A percentile compares a stretch with the other conserved stretches of the same genome.
These are phyloP conservation scores for Onygenales sp. DNA, from an alignment of 2,329 filamentous ascomycete species.

Conservation along the genomic window DNA sequence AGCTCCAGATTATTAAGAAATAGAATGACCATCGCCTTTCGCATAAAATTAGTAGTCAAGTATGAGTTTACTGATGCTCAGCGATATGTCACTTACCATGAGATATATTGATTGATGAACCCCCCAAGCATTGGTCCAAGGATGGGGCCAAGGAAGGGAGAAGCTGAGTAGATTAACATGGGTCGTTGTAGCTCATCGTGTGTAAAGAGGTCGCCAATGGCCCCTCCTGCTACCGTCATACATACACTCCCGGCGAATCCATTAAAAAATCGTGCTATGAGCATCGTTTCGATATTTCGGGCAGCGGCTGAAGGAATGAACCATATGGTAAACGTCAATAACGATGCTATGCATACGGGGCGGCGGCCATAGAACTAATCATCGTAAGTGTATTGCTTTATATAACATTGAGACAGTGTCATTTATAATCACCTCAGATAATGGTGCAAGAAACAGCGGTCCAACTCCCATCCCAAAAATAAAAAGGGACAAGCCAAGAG, in stretches of 20 bases:
- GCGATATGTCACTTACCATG: slow-evolving; percentile 38
- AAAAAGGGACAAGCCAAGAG: slow-evolving; percentile 52
- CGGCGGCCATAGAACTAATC: not conserved
- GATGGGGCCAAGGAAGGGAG: slow-evolving; percentile 51
- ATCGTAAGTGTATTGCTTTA: not conserved
- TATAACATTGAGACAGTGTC: not conserved
- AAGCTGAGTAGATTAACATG: slow-evolving; percentile 64
- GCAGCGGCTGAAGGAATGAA: slow-evolving; percentile 46
- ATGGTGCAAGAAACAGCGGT: slow-evolving; percentile 51
- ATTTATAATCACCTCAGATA: slow-evolving; percentile 49
- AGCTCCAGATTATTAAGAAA: slow-evolving; percentile 64
- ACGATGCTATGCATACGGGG: slow-evolving; percentile 17
- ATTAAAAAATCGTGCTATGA: slow-evolving; percentile 53
- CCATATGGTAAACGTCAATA: slow-evolving; percentile 45
- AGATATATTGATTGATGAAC: slow-evolving; percentile 63
- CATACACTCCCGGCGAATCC: slow-evolving; percentile 54
- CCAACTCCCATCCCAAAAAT: slow-evolving; percentile 49
- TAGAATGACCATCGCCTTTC: slow-evolving; percentile 62
- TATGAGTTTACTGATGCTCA: not conserved
- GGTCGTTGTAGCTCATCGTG: slow-evolving; percentile 57
- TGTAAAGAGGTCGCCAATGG: slow-evolving; percentile 65
- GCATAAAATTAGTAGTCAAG: not conserved
- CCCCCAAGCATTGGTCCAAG: slow-evolving; percentile 45
- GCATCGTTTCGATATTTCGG: slow-evolving; percentile 45
- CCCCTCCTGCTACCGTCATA: slow-evolving; percentile 64